These are phyloP conservation scores for Rhinocladiella mackenziei DNA, from an alignment of 2,329 filamentous ascomycete species.

Conservation along the genomic window DNA sequence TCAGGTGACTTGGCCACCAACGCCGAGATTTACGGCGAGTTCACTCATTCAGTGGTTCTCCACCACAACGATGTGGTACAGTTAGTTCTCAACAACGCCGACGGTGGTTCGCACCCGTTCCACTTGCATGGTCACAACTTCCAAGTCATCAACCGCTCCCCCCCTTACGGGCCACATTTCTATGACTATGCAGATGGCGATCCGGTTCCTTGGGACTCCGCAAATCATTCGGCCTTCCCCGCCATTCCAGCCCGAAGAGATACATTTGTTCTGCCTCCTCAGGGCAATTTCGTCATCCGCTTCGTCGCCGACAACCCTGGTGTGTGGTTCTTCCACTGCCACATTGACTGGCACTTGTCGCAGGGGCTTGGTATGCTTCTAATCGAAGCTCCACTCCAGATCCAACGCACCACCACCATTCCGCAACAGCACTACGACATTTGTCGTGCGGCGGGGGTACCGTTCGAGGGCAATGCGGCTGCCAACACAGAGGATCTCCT, in stretches of 20 bases:
- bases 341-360: constrained; percentile 52
- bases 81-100: constrained; percentile 39
- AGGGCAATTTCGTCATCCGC: constrained; percentile 53
- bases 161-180: constrained; percentile 52
- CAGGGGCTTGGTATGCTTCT: constrained; percentile 43
- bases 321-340: constrained; percentile 50
- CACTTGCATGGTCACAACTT: constrained; percentile 70
- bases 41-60: constrained; percentile 64
- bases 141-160: constrained; percentile 60
- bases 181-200: constrained; percentile 48
- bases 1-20: constrained; percentile 56
- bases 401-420: constrained; percentile 55
- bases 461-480: constrained; percentile 64
- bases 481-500: constrained; percentile 63
- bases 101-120: constrained; percentile 58
- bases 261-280: constrained; percentile 51
- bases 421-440: constrained; percentile 28
- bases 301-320: constrained; percentile 54
- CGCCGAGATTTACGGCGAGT: constrained; percentile 60
- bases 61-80: constrained; percentile 52
- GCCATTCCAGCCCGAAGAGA: constrained; percentile 42
- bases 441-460: constrained; percentile 45
- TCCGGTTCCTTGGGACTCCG: constrained; percentile 29
- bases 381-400: constrained; percentile 41
- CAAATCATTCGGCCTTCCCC: constrained; percentile 25